Conservation (phyloP, 192 early-diverging fungal genomes). For the Radiomyces spectabilis region DNA sequence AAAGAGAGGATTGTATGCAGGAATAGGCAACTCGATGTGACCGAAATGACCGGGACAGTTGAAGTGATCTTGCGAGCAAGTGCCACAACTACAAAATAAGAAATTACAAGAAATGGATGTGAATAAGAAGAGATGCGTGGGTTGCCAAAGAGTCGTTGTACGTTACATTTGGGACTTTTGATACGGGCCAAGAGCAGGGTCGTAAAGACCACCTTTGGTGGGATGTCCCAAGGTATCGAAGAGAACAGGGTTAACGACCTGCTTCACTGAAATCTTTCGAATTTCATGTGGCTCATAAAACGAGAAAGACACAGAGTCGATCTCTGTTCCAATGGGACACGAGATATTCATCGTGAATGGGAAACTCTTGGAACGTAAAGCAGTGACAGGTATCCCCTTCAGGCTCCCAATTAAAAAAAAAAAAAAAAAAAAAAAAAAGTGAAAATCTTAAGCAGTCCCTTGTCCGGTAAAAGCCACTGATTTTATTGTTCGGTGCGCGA, state of each 20-base stretch:
- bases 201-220: slow-evolving; percentile 86
- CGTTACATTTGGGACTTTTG: slow-evolving; percentile 68
- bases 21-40: slow-evolving; percentile 86
- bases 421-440: background rate
- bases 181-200: slow-evolving; percentile 90
- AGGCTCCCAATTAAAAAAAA: background rate
- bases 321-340: slow-evolving; percentile 69
- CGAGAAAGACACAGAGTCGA: slow-evolving; percentile 85
- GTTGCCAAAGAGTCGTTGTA: no score
- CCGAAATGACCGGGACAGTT: slow-evolving; percentile 95
- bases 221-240: slow-evolving; percentile 90
- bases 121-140: no score
- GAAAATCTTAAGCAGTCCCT: no score
- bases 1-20: slow-evolving; percentile 91
- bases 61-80: slow-evolving; percentile 75
- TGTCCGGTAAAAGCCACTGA: no score
- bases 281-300: slow-evolving; percentile 87
- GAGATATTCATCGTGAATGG: slow-evolving; percentile 74
- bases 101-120: no score
- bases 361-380: no score
- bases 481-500: no score
- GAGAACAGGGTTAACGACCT: slow-evolving; percentile 80
- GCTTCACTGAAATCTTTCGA: slow-evolving; percentile 88
- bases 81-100: slow-evolving; percentile 57
- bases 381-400: background rate